Evolutionary conservation across 805 yeast genomes (phyloP).

Genomic region (Sugiyamaella americana): DNA sequence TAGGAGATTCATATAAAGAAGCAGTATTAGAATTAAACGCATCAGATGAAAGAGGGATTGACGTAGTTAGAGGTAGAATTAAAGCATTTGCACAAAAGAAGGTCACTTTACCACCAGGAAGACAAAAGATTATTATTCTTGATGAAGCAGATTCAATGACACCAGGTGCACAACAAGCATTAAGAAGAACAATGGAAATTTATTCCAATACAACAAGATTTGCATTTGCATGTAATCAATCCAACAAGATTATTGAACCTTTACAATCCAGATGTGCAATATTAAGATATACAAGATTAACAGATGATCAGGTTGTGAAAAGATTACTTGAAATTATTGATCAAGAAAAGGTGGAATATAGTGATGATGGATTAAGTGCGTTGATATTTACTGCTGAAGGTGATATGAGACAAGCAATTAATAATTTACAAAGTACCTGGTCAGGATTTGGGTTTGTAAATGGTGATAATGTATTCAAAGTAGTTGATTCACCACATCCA

Average conservation of each 20-base stretch:
- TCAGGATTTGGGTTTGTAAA: slow-evolving; percentile 92
- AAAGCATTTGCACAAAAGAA: slow-evolving; percentile 95
- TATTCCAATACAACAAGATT: slow-evolving; percentile 94
- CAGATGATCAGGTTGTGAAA: slow-evolving; percentile 78
- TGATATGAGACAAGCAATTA: slow-evolving; percentile 97
- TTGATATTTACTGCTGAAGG: slow-evolving; percentile 94
- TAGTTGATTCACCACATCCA: slow-evolving; percentile 97
- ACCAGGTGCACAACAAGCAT: slow-evolving; percentile 92
- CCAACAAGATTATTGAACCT: slow-evolving; percentile 93
- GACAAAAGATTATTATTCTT: slow-evolving; percentile 85
- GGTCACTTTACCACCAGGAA: slow-evolving; percentile 77
- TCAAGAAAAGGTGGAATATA: slow-evolving; percentile 64
- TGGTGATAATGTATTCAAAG: slow-evolving; percentile 86
- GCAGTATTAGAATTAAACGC: slow-evolving; percentile 94
- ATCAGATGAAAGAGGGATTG: slow-evolving; percentile 95
- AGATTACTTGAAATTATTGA: slow-evolving; percentile 67
- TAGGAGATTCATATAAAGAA: slow-evolving; percentile 65
- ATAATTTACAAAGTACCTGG: slow-evolving; percentile 87
- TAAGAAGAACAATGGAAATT: slow-evolving; percentile 91
- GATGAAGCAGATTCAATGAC: slow-evolving; percentile 98
- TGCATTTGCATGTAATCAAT: slow-evolving; percentile 97
- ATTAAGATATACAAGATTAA: slow-evolving; percentile 69
- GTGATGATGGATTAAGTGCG: slow-evolving; percentile 89
- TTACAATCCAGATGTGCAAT: slow-evolving; percentile 95
- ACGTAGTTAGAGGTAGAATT: slow-evolving; percentile 87